Evolutionary conservation across 495 filamentous ascomycete species (phyloP), one percentile per base, ranked within the genome.

Genomic region (Evernia prunastri): DNA sequence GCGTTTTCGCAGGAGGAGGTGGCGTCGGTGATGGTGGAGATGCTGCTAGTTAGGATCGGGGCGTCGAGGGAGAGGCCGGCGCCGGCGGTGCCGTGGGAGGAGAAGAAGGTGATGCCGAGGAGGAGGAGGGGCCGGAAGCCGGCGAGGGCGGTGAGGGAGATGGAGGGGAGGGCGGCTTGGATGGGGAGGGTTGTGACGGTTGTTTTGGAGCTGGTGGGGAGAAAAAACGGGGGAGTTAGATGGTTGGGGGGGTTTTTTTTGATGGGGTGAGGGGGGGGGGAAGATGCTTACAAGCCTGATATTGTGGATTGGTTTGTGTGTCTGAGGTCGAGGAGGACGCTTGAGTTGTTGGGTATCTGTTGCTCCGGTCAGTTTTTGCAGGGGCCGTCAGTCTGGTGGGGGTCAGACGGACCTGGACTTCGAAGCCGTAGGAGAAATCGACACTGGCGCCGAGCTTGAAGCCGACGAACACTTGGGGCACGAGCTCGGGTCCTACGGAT

Each of bases 341-440:
- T 63, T 0, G 72, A 73, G 33, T 73, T 64, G 54, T 72, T 58
- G 3, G 73, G 72, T 5, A 73, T 67, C 70, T 70, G 31, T 13
- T 23, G 8, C 27, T 13, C 49, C 29, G 47, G 54, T 51, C 45
- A 61, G 9, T 18, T 36, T 31, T 4, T 29, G 39, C n/a, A n/a
- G n/a, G n/a, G 51, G 37, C 15, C 25, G 57, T 8, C 17, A 23
- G 3, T 18, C 13, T 10, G 18, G 33, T 10, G 25, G 17, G n/a
- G 62, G 43, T 42, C 25, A 51, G n/a, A 58, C 69, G 37, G 42
- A 72, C 70, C 17, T 60, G 60, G 5, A 73, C 42, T 47, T 75
- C 71, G 35, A 75, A 73, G 39, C 73, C 73, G 53, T 71, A 74
- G 40, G 64, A 69, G 47, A 75, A 75, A 4, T 70, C 64, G 9